Percentiles rank a stretch among this genome's conserved stretches.
Conservation (phyloP, 345 rosid genomes). For the Tarenaya hassleriana region DNA sequence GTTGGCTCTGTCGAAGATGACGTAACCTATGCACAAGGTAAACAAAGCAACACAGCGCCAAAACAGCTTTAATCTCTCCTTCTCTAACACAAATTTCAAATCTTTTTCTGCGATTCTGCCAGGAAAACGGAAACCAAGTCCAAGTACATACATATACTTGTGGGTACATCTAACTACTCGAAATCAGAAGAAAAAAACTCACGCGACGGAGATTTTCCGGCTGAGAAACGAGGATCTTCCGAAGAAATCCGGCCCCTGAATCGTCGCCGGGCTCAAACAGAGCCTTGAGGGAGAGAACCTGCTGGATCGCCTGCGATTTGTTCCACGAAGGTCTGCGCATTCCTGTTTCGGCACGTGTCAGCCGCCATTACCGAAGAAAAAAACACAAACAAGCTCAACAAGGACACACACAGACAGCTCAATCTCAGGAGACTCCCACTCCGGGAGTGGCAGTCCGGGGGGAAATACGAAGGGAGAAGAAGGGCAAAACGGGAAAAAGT, state of each 20-base stretch:
- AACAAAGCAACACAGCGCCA: neutral
- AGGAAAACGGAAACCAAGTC: neutral
- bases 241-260: slow-evolving; percentile 61
- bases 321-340: slow-evolving; percentile 97
- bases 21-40: slow-evolving; percentile 33
- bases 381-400: neutral
- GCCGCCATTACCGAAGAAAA: slow-evolving; percentile 22
- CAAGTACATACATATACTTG: neutral
- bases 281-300: slow-evolving; percentile 82
- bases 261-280: slow-evolving; percentile 59
- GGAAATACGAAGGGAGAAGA: slow-evolving; percentile 16
- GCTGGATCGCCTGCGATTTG: slow-evolving; percentile 98
- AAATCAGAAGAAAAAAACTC: slow-evolving; percentile 17
- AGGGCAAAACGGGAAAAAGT: slow-evolving; percentile 13
- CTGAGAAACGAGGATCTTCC: slow-evolving; percentile 50
- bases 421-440: neutral
- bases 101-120: neutral
- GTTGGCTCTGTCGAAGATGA: slow-evolving; percentile 43
- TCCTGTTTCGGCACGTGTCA: slow-evolving; percentile 64
- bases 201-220: slow-evolving; percentile 39
- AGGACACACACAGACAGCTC: neutral
- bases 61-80: neutral
- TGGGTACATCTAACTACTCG: too few relatives aligned
- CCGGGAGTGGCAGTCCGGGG: neutral
- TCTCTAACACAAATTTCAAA: neutral